A percentile compares a stretch with the other conserved stretches of the same genome.
Conservation (phyloP, 306 rosid species). For the Begonia masoniana region DNA sequence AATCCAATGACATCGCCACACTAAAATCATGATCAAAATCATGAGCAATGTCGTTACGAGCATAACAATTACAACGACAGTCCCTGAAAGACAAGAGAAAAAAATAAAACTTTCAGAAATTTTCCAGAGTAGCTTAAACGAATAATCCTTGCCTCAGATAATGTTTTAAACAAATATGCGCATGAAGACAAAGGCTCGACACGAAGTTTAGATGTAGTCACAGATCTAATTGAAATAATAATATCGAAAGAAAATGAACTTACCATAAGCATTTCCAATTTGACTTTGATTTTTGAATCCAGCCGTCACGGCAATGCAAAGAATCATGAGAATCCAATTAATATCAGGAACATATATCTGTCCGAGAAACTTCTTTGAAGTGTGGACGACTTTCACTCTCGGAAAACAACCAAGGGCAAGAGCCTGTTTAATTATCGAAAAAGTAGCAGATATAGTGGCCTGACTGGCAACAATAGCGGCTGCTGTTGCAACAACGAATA, state of each 20-base stretch:
- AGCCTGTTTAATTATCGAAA: conserved; percentile 88
- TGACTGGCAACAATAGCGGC: conserved; percentile 97
- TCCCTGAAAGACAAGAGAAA: conserved; percentile 36
- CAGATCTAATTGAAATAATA: not conserved
- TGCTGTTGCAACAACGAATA: conserved; percentile 70
- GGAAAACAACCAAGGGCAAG: conserved; percentile 93
- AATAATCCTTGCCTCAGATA: not conserved
- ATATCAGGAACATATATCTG: conserved; percentile 88
- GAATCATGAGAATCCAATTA: conserved; percentile 92
- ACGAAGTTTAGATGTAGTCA: too few species aligned
- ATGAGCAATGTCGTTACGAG: conserved; percentile 79
- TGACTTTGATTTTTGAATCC: conserved; percentile 85
- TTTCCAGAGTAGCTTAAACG: too few species aligned
- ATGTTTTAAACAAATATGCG: not conserved
- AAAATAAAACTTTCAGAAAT: not conserved
- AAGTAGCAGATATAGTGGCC: conserved; percentile 87
- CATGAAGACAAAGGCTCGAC: too few species aligned
- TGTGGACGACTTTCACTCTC: conserved; percentile 85
- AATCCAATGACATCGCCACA: conserved; percentile 91
- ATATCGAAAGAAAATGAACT: conserved; percentile 7
- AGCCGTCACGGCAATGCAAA: conserved; percentile 83
- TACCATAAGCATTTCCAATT: conserved; percentile 96
- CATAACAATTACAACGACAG: conserved; percentile 84
- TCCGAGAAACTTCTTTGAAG: conserved; percentile 63
- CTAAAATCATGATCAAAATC: conserved; percentile 76